Percentiles rank a stretch among this genome's conserved stretches.
These are phyloP conservation scores for Exophiala viscosa DNA, from an alignment of 2,329 filamentous ascomycete species.

Conservation along the genomic window DNA sequence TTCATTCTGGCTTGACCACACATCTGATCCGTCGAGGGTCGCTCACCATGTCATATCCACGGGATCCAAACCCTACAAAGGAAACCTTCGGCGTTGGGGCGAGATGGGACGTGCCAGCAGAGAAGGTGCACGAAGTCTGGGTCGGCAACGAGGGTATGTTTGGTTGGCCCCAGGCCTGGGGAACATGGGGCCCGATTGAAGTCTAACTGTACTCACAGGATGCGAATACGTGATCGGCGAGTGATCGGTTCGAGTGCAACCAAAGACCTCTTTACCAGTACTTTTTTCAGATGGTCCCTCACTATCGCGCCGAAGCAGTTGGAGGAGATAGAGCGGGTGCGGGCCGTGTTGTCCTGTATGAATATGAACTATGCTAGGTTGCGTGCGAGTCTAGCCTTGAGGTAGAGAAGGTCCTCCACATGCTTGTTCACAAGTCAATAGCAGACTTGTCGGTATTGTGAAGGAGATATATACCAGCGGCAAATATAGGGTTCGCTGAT, in stretches of 20 bases:
- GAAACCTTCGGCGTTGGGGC: conserved; percentile 55
- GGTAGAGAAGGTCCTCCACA: no score
- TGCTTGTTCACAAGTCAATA: no score
- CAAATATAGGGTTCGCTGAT: no score
- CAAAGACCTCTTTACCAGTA: no score
- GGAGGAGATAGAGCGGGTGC: no score
- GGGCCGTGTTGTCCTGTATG: no score
- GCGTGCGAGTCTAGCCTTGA: no score
- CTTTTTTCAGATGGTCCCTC: no score
- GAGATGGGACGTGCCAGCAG: conserved; percentile 56
- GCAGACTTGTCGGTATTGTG: no score
- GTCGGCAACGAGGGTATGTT: conserved; percentile 45
- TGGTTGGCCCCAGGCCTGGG: neutral
- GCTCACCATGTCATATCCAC: conserved; percentile 57
- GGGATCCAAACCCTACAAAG: conserved; percentile 48
- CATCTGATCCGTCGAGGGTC: conserved; percentile 57
- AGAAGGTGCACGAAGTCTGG: conserved; percentile 59
- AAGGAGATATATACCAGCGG: no score
- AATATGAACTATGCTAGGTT: no score
- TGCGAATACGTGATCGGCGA: conserved; percentile 62
- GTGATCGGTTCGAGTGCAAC: conserved; percentile 25
- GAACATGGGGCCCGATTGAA: neutral
- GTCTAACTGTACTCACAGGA: conserved; percentile 33
- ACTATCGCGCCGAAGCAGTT: no score
- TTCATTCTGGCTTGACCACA: conserved; percentile 54